Percentiles rank a stretch among this genome's conserved stretches.
These are phyloP conservation scores for Priceomyces melissophilus DNA, from an alignment of 805 yeast genomes.

Conservation along the genomic window DNA sequence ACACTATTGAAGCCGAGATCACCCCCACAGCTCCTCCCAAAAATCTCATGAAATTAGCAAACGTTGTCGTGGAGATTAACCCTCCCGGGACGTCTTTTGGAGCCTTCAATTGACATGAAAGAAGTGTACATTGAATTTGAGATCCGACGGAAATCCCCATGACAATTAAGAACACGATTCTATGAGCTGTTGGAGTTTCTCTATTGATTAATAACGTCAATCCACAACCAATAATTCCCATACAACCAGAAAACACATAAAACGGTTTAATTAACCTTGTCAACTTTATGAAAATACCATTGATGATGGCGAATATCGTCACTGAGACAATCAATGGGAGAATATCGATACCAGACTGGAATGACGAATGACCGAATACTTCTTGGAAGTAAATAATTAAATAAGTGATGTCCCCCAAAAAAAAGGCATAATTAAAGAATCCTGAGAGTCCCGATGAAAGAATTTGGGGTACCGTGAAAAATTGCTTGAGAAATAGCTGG, in stretches of 20 bases:
- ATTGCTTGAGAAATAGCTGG: conserved; percentile 46
- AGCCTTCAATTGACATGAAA: conserved; percentile 15
- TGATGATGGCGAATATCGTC: conserved; percentile 26
- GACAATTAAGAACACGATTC: conserved; percentile 22
- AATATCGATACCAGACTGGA: conserved; percentile 35
- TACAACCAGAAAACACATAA: conserved; percentile 24
- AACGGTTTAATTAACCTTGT: conserved; percentile 29
- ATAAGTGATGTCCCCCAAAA: conserved; percentile 34
- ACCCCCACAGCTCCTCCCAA: conserved; percentile 13
- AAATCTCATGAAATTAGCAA: conserved; percentile 10
- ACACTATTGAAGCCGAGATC: conserved; percentile 7
- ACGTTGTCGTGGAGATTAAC: conserved; percentile 11
- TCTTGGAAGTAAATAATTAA: conserved; percentile 39
- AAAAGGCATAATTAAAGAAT: conserved; percentile 33
- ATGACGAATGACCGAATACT: conserved; percentile 28
- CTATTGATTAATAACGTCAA: conserved; percentile 23
- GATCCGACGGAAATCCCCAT: conserved; percentile 14
- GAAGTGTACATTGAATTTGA: conserved; percentile 12
- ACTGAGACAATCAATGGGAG: conserved; percentile 35
- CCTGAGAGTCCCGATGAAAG: conserved; percentile 35
- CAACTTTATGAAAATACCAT: conserved; percentile 28
- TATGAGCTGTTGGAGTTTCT: conserved; percentile 16
- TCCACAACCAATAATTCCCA: conserved; percentile 34
- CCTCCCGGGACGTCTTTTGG: conserved; percentile 12
- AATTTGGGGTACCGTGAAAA: conserved; percentile 35